phyloP scores from a whole-genome alignment of 23 red algal genomes.

The Gracilaria gracilis region DNA sequence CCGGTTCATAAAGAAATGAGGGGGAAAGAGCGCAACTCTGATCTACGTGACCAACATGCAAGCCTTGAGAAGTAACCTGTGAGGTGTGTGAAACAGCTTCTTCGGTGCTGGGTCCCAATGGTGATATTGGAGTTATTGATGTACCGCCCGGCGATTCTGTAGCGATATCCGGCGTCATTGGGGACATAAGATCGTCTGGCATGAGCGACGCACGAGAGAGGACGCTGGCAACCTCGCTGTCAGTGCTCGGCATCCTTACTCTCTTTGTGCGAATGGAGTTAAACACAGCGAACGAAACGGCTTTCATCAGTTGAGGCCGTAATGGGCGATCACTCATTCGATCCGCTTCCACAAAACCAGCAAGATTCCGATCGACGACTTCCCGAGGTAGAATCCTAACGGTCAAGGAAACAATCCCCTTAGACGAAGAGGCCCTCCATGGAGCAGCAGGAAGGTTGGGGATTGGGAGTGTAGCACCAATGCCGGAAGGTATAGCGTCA shows the following conservation, averaged over 20 bases:
- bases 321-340: slow-evolving; percentile 40
- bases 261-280: slow-evolving; percentile 58
- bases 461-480: slow-evolving; percentile 6
- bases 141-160: slow-evolving; percentile 24
- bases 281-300: slow-evolving; percentile 67
- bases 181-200: slow-evolving; percentile 71
- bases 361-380: slow-evolving; percentile 56
- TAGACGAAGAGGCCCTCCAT: slow-evolving; percentile 50
- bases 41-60: slow-evolving; percentile 46
- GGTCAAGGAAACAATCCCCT: slow-evolving; percentile 51
- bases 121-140: slow-evolving; percentile 49
- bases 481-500: slow-evolving; percentile 33
- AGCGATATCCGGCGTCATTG: slow-evolving; percentile 72
- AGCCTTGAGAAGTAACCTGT: background rate
- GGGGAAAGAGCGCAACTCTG: slow-evolving; percentile 63
- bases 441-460: slow-evolving; percentile 48
- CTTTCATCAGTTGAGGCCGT: slow-evolving; percentile 68
- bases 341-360: slow-evolving; percentile 31
- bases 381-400: slow-evolving; percentile 64
- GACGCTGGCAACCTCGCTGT: slow-evolving; percentile 57
- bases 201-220: slow-evolving; percentile 46
- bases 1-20: slow-evolving; percentile 65
- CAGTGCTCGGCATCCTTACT: slow-evolving; percentile 38
- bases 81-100: slow-evolving; percentile 2
- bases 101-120: slow-evolving; percentile 20